Evolutionary conservation across 805 yeast genomes (phyloP), one percentile per base, ranked within the genome.

Genomic region (Brettanomyces nanus): DNA sequence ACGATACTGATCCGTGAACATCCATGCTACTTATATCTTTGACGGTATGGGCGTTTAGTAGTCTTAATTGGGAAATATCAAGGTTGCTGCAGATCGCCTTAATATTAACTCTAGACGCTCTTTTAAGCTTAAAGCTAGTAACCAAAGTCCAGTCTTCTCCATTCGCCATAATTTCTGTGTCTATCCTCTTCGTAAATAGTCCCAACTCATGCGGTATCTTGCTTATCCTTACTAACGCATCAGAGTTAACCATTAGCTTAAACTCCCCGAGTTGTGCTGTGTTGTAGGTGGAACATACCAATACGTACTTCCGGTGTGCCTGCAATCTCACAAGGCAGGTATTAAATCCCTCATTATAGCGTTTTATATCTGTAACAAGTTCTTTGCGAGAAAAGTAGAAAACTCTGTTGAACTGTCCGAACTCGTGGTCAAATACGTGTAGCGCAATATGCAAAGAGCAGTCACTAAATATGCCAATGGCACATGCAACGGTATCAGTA

Each of bases 251-350:
- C 13, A n/a, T 13, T 10, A 34, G 13, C 19, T 19, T 34, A 17
- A 27, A 76, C 1, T 44, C 37, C 2, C 52, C 48, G 11, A 38
- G 31, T 7, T 35, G 57, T 4, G 53, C 52, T 1, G 62, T 52
- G 4, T 63, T 64, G 45, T 62, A 71, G 0, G 74, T 64, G 1
- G 82, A 75, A 3, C 65, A 51, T 1, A 78, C 57, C 0, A 72
- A 44, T 19, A 68, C 60, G 45, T 75, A 78, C 13, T 46, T 46
- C 2, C 69, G 70, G 0, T 62, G 59, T 1, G 56, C 40, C 17
- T 43, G 41, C 7, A 63, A 33, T 11, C 42, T 43, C 13, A 67
- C 28, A 0, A 50, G 33, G 4, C 58, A 35, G 1, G 54, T 23
- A 4, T 46, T 42, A 20, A 48, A 56, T 2, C 54, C 57, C 1